These are phyloP conservation scores for Myxozyma kluyveri DNA, from an alignment of 805 yeast species.

Conservation along the genomic window DNA sequence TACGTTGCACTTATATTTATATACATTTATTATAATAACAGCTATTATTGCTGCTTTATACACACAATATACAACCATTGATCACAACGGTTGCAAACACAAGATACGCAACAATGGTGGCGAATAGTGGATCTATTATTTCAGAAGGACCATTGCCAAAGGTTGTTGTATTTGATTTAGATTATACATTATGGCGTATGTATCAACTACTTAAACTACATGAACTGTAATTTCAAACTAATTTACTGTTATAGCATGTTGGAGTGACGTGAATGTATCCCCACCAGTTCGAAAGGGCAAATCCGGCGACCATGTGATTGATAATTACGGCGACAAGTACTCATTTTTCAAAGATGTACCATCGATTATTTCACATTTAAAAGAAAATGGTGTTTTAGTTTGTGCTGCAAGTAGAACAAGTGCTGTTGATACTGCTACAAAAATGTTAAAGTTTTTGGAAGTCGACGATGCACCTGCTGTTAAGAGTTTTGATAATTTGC, in stretches of 20 bases:
- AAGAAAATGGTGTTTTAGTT: slow-evolving; percentile 48
- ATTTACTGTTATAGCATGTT: slow-evolving; percentile 41
- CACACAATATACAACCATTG: no score
- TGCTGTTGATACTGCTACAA: slow-evolving; percentile 66
- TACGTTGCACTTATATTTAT: no score
- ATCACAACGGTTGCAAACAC: no score
- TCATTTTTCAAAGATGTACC: slow-evolving; percentile 68
- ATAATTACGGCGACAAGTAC: slow-evolving; percentile 54
- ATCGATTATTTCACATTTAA: slow-evolving; percentile 54
- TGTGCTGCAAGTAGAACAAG: slow-evolving; percentile 78
- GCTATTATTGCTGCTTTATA: no score
- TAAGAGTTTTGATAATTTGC: slow-evolving; percentile 53
- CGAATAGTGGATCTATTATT: neutral
- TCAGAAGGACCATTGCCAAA: slow-evolving; percentile 38
- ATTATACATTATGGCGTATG: slow-evolving; percentile 74
- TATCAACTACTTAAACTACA: slow-evolving; percentile 6
- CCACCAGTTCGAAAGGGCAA: slow-evolving; percentile 49
- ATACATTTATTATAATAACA: no score
- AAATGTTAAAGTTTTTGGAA: slow-evolving; percentile 53
- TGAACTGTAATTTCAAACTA: neutral
- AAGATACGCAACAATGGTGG: no score
- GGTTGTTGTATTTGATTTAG: slow-evolving; percentile 70
- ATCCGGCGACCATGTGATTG: slow-evolving; percentile 45
- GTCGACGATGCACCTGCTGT: slow-evolving; percentile 55
- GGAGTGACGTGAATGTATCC: slow-evolving; percentile 75